Conservation (phyloP, 2,329 filamentous ascomycete species). For the Monilinia polystroma region DNA sequence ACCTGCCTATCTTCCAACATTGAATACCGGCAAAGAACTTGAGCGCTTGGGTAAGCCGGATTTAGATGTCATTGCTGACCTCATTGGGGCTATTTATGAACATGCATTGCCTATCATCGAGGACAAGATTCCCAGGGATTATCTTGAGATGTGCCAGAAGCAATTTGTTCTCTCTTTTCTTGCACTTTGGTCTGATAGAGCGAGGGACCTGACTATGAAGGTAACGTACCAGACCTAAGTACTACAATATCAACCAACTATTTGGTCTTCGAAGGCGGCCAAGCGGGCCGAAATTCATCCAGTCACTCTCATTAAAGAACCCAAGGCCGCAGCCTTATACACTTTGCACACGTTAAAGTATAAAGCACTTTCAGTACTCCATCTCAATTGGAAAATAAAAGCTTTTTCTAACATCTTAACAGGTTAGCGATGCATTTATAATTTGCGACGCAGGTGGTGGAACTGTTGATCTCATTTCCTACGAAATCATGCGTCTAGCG, state of each 20-base stretch:
- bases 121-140: constrained; percentile 44
- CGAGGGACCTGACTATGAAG: constrained; percentile 49
- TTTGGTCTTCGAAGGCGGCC: constrained; percentile 20
- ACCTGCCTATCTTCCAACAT: constrained; percentile 27
- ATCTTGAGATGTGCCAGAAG: constrained; percentile 47
- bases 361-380: background rate
- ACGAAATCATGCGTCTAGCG: constrained; percentile 29
- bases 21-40: constrained; percentile 33
- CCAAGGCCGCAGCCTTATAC: constrained; percentile 30
- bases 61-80: constrained; percentile 46
- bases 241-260: too few species aligned
- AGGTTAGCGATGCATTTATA: constrained; percentile 37
- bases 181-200: constrained; percentile 57
- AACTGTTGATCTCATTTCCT: constrained; percentile 42
- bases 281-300: constrained; percentile 20
- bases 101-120: constrained; percentile 50
- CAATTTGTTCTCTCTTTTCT: constrained; percentile 58
- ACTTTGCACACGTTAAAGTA: constrained; percentile 25
- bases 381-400: too few species aligned
- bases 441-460: constrained; percentile 41
- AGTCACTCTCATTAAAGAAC: constrained; percentile 27
- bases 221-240: too few species aligned
- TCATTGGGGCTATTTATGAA: constrained; percentile 40
- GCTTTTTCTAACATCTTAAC: too few species aligned
- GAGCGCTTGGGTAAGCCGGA: constrained; percentile 49